phyloP scores from a whole-genome alignment of 805 yeast species.

The Clavispora asparagi region DNA sequence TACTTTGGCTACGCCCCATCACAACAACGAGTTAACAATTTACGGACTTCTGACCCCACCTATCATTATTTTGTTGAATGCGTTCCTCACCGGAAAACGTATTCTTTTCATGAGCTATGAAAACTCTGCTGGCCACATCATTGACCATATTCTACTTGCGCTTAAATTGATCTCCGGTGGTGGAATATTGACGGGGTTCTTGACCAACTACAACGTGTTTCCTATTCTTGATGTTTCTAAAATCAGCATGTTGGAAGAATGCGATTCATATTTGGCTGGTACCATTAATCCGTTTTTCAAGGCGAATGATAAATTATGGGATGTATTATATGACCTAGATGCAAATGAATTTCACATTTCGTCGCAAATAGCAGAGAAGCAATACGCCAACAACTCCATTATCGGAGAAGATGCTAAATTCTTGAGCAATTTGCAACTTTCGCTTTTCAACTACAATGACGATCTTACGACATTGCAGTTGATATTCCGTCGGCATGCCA shows the following conservation, averaged over 20 bases:
- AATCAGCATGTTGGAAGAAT: constrained; percentile 42
- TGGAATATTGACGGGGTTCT: constrained; percentile 38
- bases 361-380: constrained; percentile 16
- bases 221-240: constrained; percentile 63
- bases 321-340: constrained; percentile 58
- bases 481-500: constrained; percentile 39
- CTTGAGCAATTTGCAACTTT: constrained; percentile 36
- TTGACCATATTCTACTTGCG: constrained; percentile 35
- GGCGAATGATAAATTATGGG: constrained; percentile 51
- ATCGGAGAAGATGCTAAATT: constrained; percentile 43
- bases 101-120: constrained; percentile 36
- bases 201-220: constrained; percentile 37
- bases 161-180: constrained; percentile 39
- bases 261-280: constrained; percentile 50
- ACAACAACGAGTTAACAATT: constrained; percentile 45
- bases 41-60: constrained; percentile 53
- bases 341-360: constrained; percentile 35
- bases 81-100: constrained; percentile 35
- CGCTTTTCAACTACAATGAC: constrained; percentile 41
- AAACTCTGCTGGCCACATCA: constrained; percentile 37
- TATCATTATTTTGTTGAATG: constrained; percentile 29
- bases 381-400: constrained; percentile 29
- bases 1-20: constrained; percentile 27
- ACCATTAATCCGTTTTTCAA: constrained; percentile 65
- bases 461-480: constrained; percentile 42